Evolutionary conservation across 192 early-diverging fungal genomes (phyloP).

Genomic region (Jimgerdemannia flammicorona): DNA sequence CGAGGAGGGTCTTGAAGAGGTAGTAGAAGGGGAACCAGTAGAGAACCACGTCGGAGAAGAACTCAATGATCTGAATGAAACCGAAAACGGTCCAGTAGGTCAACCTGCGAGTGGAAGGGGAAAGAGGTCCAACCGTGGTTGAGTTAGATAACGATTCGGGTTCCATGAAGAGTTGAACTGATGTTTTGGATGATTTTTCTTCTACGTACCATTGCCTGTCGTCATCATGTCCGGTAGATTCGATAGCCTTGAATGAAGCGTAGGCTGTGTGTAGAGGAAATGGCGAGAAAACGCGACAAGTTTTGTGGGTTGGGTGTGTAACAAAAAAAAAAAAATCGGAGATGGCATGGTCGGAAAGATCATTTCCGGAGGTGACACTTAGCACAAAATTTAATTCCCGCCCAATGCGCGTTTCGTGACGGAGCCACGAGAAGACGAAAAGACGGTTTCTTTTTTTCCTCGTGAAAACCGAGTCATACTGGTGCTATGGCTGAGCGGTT

Average conservation of each 20-base stretch:
- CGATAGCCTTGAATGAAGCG: constrained; percentile 90
- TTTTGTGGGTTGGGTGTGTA: not conserved
- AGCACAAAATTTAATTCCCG: too few relatives aligned
- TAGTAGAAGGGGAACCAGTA: constrained; percentile 98
- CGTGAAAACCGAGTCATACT: too few relatives aligned
- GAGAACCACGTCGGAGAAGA: constrained; percentile 83
- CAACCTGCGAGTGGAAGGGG: constrained; percentile 24
- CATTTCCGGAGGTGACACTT: too few relatives aligned
- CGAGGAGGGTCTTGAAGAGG: constrained; percentile 83
- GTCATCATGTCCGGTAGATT: constrained; percentile 69
- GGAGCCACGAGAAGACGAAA: too few relatives aligned
- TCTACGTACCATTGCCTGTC: constrained; percentile 71
- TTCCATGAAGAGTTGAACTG: not conserved
- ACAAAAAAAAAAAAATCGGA: too few relatives aligned
- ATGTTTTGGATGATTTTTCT: not conserved
- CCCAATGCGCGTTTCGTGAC: too few relatives aligned
- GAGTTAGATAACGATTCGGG: too few relatives aligned
- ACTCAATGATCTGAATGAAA: constrained; percentile 83
- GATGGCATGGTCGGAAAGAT: too few relatives aligned
- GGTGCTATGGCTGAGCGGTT: too few relatives aligned
- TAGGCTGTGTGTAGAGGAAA: constrained; percentile 56
- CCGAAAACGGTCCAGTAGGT: constrained; percentile 94
- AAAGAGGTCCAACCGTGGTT: too few relatives aligned
- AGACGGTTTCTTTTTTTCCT: too few relatives aligned
- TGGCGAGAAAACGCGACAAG: constrained; percentile 3